A percentile compares a stretch with the other conserved stretches of the same genome.
Evolutionary conservation across 176 grass and related monocot genomes (phyloP).

Genomic region (Carex pumila): DNA sequence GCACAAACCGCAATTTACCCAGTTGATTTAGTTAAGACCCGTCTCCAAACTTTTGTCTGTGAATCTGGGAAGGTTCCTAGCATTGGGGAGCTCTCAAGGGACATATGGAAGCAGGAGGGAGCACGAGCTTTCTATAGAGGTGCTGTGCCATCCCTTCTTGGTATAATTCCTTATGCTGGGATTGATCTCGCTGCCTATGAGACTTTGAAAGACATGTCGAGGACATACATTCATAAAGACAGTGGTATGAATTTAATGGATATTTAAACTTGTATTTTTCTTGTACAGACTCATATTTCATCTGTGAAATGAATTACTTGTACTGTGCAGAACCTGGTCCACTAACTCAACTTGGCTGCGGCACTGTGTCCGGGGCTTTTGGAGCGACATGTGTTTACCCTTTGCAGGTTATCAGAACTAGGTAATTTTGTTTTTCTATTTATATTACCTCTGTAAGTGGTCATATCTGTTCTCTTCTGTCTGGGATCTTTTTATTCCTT

Average conservation of each 20-base stretch:
- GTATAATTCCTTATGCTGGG: conserved; percentile 90
- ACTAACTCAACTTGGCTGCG: conserved; percentile 80
- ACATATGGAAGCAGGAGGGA: conserved; percentile 81
- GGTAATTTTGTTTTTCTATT: conserved; percentile 33
- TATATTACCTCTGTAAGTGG: neutral
- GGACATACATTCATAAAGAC: conserved; percentile 72
- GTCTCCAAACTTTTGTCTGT: conserved; percentile 70
- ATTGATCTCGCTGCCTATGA: conserved; percentile 95
- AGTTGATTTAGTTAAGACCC: conserved; percentile 87
- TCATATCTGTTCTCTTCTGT: neutral
- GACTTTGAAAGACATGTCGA: conserved; percentile 89
- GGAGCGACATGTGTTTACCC: conserved; percentile 95
- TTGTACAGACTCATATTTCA: conserved; percentile 15
- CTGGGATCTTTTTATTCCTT: conserved; percentile 5
- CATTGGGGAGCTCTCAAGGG: conserved; percentile 56
- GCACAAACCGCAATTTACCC: conserved; percentile 89
- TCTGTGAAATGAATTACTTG: conserved; percentile 11
- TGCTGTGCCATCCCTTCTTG: conserved; percentile 77
- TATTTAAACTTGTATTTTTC: neutral
- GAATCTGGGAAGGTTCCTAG: conserved; percentile 69
- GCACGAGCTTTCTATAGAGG: conserved; percentile 91
- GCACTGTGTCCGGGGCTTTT: conserved; percentile 77
- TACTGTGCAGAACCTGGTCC: conserved; percentile 78
- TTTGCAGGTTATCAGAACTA: conserved; percentile 97
- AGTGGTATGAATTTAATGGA: conserved; percentile 41